Percentiles rank a stretch among this genome's conserved stretches.
Conservation (phyloP, 768 basidiomycete genomes). For the Boletus reticuloceps region DNA sequence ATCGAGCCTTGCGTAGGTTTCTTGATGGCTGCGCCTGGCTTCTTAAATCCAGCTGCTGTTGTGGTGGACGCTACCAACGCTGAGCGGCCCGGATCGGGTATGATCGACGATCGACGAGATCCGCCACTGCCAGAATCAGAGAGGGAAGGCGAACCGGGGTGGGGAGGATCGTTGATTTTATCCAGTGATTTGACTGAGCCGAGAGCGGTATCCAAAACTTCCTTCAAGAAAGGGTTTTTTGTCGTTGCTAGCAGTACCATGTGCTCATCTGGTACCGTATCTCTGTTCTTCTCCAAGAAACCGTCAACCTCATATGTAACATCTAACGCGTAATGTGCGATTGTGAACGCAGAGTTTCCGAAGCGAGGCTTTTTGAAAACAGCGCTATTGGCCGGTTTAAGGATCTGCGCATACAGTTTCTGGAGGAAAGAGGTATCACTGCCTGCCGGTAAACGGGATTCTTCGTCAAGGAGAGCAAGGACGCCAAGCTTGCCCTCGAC, state of each 20-base stretch:
- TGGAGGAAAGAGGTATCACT: conserved; percentile 91
- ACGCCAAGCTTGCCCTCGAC: conserved; percentile 98
- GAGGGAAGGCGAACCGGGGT: conserved; percentile 70
- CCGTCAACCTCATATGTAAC: conserved; percentile 99
- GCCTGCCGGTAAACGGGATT: conserved; percentile 93
- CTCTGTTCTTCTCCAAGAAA: conserved; percentile 98
- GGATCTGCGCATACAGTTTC: conserved; percentile 84
- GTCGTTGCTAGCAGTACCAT: conserved; percentile 84
- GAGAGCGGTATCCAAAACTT: conserved; percentile 89
- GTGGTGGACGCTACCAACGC: conserved; percentile 58
- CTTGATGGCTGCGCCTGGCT: conserved; percentile 65
- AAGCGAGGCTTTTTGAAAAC: conserved; percentile 99
- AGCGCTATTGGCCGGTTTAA: conserved; percentile 79
- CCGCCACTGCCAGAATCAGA: conserved; percentile 77
- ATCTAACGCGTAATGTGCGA: conserved; percentile 96
- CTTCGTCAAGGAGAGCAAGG: conserved; percentile 92
- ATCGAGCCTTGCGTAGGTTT: conserved; percentile 99
- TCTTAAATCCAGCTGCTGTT: conserved; percentile 46
- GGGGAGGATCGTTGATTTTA: conserved; percentile 42
- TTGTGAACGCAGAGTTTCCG: conserved; percentile 94
- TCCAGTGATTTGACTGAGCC: conserved; percentile 67
- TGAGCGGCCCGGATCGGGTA: conserved; percentile 83
- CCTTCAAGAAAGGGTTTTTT: conserved; percentile 90
- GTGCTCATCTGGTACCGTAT: conserved; percentile 98
- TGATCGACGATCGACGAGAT: conserved; percentile 79